Evolutionary conservation across 306 rosid genomes (phyloP).

Genomic region (Comarum palustre): DNA sequence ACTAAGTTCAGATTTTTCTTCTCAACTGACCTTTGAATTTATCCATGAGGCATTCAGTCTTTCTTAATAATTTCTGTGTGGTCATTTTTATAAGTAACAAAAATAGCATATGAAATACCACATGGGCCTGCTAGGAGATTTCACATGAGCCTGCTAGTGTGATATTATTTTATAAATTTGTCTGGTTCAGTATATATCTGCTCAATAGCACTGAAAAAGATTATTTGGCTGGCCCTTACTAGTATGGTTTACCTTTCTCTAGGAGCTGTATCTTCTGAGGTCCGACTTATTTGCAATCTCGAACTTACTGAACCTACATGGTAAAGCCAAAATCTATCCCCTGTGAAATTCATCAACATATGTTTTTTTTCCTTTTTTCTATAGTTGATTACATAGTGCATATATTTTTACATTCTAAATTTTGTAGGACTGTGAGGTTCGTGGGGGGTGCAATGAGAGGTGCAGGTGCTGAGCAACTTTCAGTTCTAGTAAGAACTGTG

Average conservation of each 20-base stretch:
- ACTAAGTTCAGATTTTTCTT: background rate
- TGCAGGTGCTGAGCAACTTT: slow-evolving; percentile 92
- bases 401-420: background rate
- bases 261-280: slow-evolving; percentile 78
- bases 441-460: slow-evolving; percentile 95
- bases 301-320: slow-evolving; percentile 85
- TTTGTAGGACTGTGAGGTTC: slow-evolving; percentile 73
- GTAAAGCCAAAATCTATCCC: slow-evolving; percentile 34
- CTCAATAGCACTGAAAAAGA: background rate
- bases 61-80: background rate
- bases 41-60: background rate
- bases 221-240: background rate
- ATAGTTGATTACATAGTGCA: background rate
- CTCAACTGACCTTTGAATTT: background rate
- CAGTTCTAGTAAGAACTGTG: slow-evolving; percentile 81
- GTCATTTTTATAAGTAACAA: background rate
- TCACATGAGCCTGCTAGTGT: slow-evolving; percentile 1
- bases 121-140: background rate
- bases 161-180: background rate
- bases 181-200: background rate
- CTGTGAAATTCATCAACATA: background rate
- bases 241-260: slow-evolving; percentile 20
- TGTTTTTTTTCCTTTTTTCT: no score
- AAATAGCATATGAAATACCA: background rate
- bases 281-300: slow-evolving; percentile 76